Percentiles rank a stretch among this genome's conserved stretches.
phyloP scores from a whole-genome alignment of 371 early-diverging fungal genomes.

The Choanephora cucurbitarum region DNA sequence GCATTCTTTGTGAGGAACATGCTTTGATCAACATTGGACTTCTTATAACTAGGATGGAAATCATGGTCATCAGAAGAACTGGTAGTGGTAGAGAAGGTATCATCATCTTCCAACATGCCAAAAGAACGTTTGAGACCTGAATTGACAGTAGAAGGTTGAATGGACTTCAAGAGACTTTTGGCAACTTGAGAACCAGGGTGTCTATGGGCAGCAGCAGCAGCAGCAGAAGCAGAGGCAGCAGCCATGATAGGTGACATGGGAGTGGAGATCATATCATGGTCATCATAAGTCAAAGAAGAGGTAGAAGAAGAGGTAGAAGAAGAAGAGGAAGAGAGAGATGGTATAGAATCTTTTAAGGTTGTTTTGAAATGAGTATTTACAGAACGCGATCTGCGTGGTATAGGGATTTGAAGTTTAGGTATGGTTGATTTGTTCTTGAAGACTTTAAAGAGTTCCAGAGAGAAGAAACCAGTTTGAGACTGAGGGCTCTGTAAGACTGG shows the following conservation, averaged over 20 bases:
- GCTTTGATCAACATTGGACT: constrained; percentile 25
- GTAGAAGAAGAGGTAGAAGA: background rate
- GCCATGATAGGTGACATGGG: constrained; percentile 36
- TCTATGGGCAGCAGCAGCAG: constrained; percentile 27
- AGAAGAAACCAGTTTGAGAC: constrained; percentile 7
- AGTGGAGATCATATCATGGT: background rate
- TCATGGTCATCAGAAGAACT: background rate
- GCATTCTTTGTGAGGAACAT: constrained; percentile 42
- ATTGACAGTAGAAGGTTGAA: background rate
- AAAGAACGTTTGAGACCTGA: background rate
- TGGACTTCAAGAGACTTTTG: constrained; percentile 31
- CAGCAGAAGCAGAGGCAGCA: constrained; percentile 33
- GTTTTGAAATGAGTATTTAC: background rate
- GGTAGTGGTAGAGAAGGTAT: background rate
- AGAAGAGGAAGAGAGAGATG: background rate
- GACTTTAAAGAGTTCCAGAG: constrained; percentile 14
- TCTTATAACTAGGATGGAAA: constrained; percentile 2
- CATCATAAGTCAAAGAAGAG: background rate
- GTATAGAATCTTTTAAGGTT: background rate
- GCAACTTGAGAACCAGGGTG: constrained; percentile 38
- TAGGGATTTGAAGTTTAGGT: constrained; percentile 19
- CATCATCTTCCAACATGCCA: background rate
- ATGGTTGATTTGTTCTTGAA: constrained; percentile 1
- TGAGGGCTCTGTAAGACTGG: constrained; percentile 18
- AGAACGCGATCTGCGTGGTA: constrained; percentile 11